phyloP scores from a whole-genome alignment of 164 flowering plant genomes.

The Amborella trichopoda region DNA sequence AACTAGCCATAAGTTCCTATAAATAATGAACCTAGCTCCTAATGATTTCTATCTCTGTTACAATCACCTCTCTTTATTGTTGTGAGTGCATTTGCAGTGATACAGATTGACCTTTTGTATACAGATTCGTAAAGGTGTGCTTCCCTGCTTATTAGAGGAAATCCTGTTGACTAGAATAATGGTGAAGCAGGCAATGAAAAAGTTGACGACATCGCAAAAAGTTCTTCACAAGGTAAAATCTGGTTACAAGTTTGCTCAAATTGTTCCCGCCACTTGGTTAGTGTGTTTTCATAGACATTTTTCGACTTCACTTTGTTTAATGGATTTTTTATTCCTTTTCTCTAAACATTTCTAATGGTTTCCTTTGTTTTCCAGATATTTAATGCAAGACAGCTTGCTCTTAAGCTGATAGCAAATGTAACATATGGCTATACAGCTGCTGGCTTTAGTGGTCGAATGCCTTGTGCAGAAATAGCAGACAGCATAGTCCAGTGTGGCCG shows the following conservation, averaged over 20 bases:
- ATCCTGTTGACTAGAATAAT: slow-evolving; percentile 84
- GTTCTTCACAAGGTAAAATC: slow-evolving; percentile 56
- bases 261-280: too few species aligned
- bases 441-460: slow-evolving; percentile 99
- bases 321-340: too few species aligned
- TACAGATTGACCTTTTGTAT: too few species aligned
- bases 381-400: slow-evolving; percentile 92
- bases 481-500: slow-evolving; percentile 99
- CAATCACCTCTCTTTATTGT: too few species aligned
- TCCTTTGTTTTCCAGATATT: too few species aligned
- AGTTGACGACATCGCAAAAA: slow-evolving; percentile 49
- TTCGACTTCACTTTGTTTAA: too few species aligned
- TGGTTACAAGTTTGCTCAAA: background rate
- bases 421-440: slow-evolving; percentile 99
- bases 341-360: too few species aligned
- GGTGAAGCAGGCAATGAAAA: slow-evolving; percentile 94
- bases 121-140: slow-evolving; percentile 75
- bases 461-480: slow-evolving; percentile 98
- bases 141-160: slow-evolving; percentile 93
- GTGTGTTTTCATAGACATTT: too few species aligned
- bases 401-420: slow-evolving; percentile 93
- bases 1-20: too few species aligned
- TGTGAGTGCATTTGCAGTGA: too few species aligned
- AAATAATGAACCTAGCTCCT: too few species aligned
- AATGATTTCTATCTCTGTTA: too few species aligned